Evolutionary conservation across 2,329 filamentous ascomycete species (phyloP).

Genomic region (Scorias spongiosa): DNA sequence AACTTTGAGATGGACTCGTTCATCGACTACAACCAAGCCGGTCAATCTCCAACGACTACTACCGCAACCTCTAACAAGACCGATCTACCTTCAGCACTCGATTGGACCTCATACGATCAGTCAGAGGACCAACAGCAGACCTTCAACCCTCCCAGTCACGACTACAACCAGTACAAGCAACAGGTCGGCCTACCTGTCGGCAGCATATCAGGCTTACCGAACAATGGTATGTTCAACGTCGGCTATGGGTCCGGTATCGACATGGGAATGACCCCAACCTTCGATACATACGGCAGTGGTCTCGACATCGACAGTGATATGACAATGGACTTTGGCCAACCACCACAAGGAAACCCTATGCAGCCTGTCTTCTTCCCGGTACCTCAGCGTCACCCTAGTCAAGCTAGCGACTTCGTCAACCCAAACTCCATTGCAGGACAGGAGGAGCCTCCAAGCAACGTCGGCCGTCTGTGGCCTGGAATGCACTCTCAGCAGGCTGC

Average conservation of each 20-base stretch:
- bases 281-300: constrained; percentile 43
- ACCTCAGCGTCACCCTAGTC: constrained; percentile 13
- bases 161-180: constrained; percentile 90
- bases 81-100: constrained; percentile 3
- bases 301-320: constrained; percentile 44
- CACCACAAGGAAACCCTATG: constrained; percentile 26
- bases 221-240: constrained; percentile 36
- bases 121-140: constrained; percentile 20
- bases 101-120: constrained; percentile 18
- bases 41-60: constrained; percentile 15
- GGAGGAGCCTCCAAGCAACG: constrained; percentile 42
- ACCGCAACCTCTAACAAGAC: constrained; percentile 12
- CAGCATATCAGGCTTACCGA: constrained; percentile 63
- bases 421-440: constrained; percentile 55
- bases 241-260: constrained; percentile 43
- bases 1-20: constrained; percentile 24
- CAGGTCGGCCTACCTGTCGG: constrained; percentile 85
- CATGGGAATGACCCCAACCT: constrained; percentile 42
- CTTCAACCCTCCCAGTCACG: constrained; percentile 56
- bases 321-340: constrained; percentile 43
- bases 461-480: constrained; percentile 68
- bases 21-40: constrained; percentile 24
- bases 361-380: constrained; percentile 49
- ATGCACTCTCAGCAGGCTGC: constrained; percentile 77
- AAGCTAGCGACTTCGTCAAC: constrained; percentile 42